Evolutionary conservation across 768 basidiomycete species (phyloP), one percentile per base, ranked within the genome.

Genomic region (Boletus sensibilis): DNA sequence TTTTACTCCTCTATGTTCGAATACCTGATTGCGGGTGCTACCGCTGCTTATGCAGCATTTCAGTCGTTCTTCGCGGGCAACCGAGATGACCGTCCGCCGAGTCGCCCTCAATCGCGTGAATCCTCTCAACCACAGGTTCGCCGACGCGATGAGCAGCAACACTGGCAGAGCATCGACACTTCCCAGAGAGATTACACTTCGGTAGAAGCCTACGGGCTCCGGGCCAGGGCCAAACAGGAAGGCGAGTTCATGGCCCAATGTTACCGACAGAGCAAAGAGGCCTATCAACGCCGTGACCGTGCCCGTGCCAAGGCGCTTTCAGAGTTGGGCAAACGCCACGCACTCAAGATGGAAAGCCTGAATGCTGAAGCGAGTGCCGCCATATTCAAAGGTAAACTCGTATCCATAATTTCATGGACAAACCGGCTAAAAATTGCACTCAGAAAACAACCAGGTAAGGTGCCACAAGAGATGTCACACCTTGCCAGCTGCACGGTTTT

Each of bases 341-440:
- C 88, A 68, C 66, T 73, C 12, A 79, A 81, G 65, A 94, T 92
- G 87, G 86, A 91, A 58, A 69, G 77, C 35, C 71, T 93, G 59
- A 90, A 98, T 69, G 81, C 78, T 55, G 72, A 92, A 70, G 96
- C 95, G 4, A 84, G 87, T 54, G 82, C 87, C 47, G 92, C 88
- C 88, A 92, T 98, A 59, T 98, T 86, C 68, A 37, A 52, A 56
- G 72, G 76, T 58, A 84, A 91, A 3, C 13, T 2, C 34, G 1
- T 23, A 78, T 68, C 34, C 25, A 12, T 34, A 18, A 14, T 53
- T 34, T 13, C 16, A 20, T 31, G 12, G 20, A 35, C 48, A 44
- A n/a, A 12, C 43, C 23, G 52, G 23, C 53, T 49, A 6, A 48
- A 23, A 12, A 6, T 14, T 12, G 6, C 20, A 13, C 55, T 40